Evolutionary conservation across 176 grass and related monocot genomes (phyloP).

Genomic region (Paspalum notatum): DNA sequence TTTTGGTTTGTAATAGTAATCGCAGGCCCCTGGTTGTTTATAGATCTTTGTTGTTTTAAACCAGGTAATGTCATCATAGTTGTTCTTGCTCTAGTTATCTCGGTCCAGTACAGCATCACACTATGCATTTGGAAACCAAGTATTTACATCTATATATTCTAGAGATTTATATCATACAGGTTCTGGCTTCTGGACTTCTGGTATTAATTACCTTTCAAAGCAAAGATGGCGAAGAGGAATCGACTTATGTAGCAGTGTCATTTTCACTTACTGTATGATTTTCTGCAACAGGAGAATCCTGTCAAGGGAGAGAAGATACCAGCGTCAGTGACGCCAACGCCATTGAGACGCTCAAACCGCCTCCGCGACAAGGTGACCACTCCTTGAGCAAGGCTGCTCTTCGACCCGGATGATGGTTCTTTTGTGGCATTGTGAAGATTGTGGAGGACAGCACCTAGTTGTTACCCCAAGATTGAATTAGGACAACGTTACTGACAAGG

Average conservation of each 20-base stretch:
- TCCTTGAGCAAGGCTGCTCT: slow-evolving; percentile 32
- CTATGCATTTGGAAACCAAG: background rate
- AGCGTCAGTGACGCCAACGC: slow-evolving; percentile 38
- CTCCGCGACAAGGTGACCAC: slow-evolving; percentile 48
- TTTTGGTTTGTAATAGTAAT: background rate
- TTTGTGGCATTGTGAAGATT: background rate
- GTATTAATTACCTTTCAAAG: background rate
- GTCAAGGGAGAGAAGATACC: background rate
- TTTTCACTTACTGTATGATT: background rate
- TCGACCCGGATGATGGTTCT: background rate
- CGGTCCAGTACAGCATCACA: background rate
- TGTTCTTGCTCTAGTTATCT: slow-evolving; percentile 3
- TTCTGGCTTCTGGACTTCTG: background rate
- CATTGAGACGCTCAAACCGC: slow-evolving; percentile 59
- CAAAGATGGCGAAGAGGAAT: background rate
- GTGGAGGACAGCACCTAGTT: slow-evolving; percentile 43
- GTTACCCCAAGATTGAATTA: slow-evolving; percentile 31
- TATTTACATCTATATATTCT: background rate
- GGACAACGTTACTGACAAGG: background rate
- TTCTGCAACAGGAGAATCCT: slow-evolving; percentile 23
- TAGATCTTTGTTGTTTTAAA: background rate
- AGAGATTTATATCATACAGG: background rate
- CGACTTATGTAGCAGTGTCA: background rate
- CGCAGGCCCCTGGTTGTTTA: background rate
- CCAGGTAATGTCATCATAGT: background rate